Evolutionary conservation across 2,329 filamentous ascomycete species (phyloP).

Genomic region (Epicoccum sorghinum): DNA sequence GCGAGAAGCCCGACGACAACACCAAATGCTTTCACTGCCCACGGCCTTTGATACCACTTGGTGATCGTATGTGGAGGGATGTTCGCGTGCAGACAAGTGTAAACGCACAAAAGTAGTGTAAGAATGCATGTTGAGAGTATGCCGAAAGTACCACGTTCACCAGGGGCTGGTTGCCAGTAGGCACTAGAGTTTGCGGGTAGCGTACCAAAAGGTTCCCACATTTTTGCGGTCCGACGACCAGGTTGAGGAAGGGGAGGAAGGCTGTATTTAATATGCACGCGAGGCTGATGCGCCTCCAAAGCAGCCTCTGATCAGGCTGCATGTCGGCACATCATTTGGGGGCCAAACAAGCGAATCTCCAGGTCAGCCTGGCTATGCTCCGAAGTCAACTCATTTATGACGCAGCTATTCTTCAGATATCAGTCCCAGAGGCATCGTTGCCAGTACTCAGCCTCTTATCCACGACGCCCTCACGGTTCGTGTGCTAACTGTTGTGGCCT

Average conservation of each 20-base stretch:
- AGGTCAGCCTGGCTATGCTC: no score
- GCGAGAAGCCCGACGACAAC: neutral
- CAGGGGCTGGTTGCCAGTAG: neutral
- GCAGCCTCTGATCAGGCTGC: no score
- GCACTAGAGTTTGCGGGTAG: neutral
- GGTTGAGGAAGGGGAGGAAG: no score
- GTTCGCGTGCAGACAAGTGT: neutral
- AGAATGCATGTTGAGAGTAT: neutral
- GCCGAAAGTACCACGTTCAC: neutral
- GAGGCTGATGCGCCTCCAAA: no score
- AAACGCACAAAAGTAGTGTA: neutral
- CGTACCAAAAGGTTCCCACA: conserved; percentile 2
- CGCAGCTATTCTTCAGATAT: no score
- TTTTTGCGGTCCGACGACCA: neutral
- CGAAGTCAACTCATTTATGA: no score
- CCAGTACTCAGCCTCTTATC: no score
- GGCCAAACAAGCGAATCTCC: no score
- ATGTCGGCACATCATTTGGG: no score
- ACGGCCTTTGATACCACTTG: neutral
- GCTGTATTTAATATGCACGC: no score
- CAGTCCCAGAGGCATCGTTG: no score
- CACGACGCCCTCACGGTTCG: neutral
- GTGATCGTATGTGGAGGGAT: neutral
- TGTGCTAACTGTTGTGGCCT: no score
- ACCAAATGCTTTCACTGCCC: neutral